These are phyloP conservation scores for Dendrocalamus latiflorus DNA, from an alignment of 202 grass and related monocot species.

Conservation along the genomic window DNA sequence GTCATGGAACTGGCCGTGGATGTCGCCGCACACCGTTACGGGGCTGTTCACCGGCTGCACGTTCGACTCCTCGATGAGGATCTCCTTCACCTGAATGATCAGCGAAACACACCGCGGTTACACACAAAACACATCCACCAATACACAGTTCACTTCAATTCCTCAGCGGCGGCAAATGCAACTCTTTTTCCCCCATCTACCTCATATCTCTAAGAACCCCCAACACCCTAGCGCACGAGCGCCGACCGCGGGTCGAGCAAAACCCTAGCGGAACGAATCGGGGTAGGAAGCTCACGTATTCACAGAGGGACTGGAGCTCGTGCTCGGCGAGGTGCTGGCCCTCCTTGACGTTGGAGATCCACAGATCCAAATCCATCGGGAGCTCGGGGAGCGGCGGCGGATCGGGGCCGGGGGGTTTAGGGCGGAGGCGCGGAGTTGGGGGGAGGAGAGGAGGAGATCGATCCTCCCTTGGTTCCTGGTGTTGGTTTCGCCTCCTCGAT, in stretches of 20 bases:
- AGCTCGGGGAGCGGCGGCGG: neutral
- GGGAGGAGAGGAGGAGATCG: neutral
- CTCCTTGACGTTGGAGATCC: slow-evolving; percentile 99
- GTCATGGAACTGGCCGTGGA: slow-evolving; percentile 97
- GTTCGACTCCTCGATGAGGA: slow-evolving; percentile 95
- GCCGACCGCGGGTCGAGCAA: neutral
- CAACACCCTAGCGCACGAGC: neutral
- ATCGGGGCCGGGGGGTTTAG: neutral
- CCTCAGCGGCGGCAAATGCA: neutral
- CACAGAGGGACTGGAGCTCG: slow-evolving; percentile 98
- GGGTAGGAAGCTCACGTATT: slow-evolving; percentile 64
- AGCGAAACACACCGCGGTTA: neutral
- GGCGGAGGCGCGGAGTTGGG: neutral
- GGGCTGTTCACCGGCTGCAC: slow-evolving; percentile 98
- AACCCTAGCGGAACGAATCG: slow-evolving; percentile 26
- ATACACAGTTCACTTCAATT: neutral
- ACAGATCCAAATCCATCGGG: slow-evolving; percentile 98
- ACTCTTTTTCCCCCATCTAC: neutral
- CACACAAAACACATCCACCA: neutral
- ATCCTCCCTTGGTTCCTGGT: slow-evolving; percentile 21
- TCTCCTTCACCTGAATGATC: slow-evolving; percentile 78
- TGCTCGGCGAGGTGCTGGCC: slow-evolving; percentile 92
- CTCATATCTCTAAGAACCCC: slow-evolving; percentile 28
- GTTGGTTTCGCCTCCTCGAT: slow-evolving; percentile 30
- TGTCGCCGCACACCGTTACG: slow-evolving; percentile 81